phyloP scores from a whole-genome alignment of 2,329 filamentous ascomycete species.

The Monosporascus ibericus region DNA sequence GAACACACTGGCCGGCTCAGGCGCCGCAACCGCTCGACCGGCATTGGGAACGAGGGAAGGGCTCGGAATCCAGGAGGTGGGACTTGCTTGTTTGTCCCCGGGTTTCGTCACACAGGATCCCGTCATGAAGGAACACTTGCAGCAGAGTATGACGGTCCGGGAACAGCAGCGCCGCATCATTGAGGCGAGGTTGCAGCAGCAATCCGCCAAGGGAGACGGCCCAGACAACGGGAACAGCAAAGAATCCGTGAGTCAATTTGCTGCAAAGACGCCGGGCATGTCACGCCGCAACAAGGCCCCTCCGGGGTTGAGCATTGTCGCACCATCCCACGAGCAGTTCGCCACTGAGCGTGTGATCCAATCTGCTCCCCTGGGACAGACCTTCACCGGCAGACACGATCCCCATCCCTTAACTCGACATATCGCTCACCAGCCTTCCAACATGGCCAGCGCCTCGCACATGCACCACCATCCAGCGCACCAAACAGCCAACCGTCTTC shows the following conservation, averaged over 20 bases:
- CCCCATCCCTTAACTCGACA: slow-evolving; percentile 71
- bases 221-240: slow-evolving; percentile 50
- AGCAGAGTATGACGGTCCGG: slow-evolving; percentile 86
- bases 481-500: slow-evolving; percentile 86
- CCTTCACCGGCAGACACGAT: slow-evolving; percentile 86
- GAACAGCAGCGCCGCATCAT: slow-evolving; percentile 95
- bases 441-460: slow-evolving; percentile 76
- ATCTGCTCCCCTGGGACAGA: slow-evolving; percentile 89
- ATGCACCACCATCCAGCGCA: slow-evolving; percentile 85
- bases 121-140: slow-evolving; percentile 91
- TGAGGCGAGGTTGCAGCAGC: slow-evolving; percentile 82
- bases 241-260: slow-evolving; percentile 40
- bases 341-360: slow-evolving; percentile 93
- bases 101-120: slow-evolving; percentile 96
- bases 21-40: slow-evolving; percentile 59
- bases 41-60: slow-evolving; percentile 74
- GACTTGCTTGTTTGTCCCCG: slow-evolving; percentile 87
- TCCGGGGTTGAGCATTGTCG: slow-evolving; percentile 88
- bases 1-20: slow-evolving; percentile 43
- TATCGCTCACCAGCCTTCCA: slow-evolving; percentile 74
- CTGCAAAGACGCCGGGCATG: slow-evolving; percentile 67
- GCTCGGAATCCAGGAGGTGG: slow-evolving; percentile 83
- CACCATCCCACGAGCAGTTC: slow-evolving; percentile 86
- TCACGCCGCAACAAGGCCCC: slow-evolving; percentile 72
- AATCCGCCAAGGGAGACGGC: slow-evolving; percentile 71